phyloP scores from a whole-genome alignment of 192 early-diverging fungal species.

The Backusella morwellensis region DNA sequence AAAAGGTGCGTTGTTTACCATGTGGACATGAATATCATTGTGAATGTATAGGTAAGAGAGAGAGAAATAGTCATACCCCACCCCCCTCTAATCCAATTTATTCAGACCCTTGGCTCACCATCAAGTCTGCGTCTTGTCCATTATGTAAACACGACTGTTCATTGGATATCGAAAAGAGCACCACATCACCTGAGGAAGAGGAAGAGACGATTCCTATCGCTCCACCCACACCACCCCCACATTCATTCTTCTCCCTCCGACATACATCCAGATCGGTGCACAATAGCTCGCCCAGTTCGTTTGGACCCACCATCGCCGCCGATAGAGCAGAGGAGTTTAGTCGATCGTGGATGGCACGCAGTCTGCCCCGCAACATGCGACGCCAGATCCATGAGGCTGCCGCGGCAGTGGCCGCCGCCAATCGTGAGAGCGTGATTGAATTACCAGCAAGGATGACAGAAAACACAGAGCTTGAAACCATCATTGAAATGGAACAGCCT shows the following conservation, averaged over 20 bases:
- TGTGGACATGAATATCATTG: slow-evolving; percentile 59
- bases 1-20: slow-evolving; percentile 48
- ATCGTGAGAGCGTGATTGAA: slow-evolving; percentile 14
- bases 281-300: slow-evolving; percentile 10
- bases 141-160: slow-evolving; percentile 54
- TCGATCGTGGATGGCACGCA: slow-evolving; percentile 33
- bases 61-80: too few relatives aligned
- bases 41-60: slow-evolving; percentile 53
- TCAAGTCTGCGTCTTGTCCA: slow-evolving; percentile 50
- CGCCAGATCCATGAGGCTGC: slow-evolving; percentile 22
- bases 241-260: background rate
- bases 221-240: background rate
- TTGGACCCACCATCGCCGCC: slow-evolving; percentile 26
- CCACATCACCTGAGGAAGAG: background rate
- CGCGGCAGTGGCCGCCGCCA: background rate
- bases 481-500: background rate
- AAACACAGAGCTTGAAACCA: background rate
- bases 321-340: slow-evolving; percentile 32
- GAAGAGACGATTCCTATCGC: background rate
- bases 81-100: background rate
- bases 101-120: slow-evolving; percentile 56
- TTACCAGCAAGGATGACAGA: slow-evolving; percentile 25
- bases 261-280: background rate
- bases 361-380: slow-evolving; percentile 35
- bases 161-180: slow-evolving; percentile 7